These are phyloP conservation scores for Spinellus fusiger DNA, from an alignment of 192 early-diverging fungal species.

Conservation along the genomic window DNA sequence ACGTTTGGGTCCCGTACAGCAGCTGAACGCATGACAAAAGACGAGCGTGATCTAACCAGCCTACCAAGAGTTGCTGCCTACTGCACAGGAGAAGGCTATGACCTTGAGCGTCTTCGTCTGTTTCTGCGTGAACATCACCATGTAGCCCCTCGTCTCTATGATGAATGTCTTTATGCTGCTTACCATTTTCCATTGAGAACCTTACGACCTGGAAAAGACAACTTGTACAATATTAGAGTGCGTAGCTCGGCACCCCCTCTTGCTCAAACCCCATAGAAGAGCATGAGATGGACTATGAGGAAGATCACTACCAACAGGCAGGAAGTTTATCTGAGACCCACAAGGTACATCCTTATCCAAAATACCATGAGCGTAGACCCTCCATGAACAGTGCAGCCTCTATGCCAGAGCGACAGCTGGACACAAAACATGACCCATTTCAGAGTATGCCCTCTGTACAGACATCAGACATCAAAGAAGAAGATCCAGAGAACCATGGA, in stretches of 20 bases:
- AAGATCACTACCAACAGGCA: conserved; percentile 19
- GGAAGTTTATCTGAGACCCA: neutral
- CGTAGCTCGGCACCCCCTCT: conserved; percentile 11
- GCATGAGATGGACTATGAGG: conserved; percentile 25
- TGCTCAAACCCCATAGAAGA: neutral
- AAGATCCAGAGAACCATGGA: neutral
- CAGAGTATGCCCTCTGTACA: neutral
- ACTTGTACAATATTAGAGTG: conserved; percentile 23
- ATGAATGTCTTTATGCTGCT: conserved; percentile 49
- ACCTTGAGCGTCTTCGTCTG: conserved; percentile 33
- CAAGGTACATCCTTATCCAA: conserved; percentile 12
- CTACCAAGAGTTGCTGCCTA: conserved; percentile 68
- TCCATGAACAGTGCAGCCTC: neutral
- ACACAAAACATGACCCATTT: neutral
- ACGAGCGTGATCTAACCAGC: conserved; percentile 37
- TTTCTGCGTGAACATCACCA: conserved; percentile 44
- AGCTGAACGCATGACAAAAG: conserved; percentile 49
- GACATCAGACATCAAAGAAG: neutral
- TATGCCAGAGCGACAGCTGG: neutral
- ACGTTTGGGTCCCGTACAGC: conserved; percentile 37
- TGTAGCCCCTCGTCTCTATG: conserved; percentile 45
- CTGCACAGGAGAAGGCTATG: conserved; percentile 65
- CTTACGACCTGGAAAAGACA: conserved; percentile 25
- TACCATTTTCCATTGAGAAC: conserved; percentile 51
- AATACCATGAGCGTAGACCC: neutral